Evolutionary conservation across 768 basidiomycete species (phyloP), one percentile per base, ranked within the genome.

Genomic region (Lactarius hatsudake): DNA sequence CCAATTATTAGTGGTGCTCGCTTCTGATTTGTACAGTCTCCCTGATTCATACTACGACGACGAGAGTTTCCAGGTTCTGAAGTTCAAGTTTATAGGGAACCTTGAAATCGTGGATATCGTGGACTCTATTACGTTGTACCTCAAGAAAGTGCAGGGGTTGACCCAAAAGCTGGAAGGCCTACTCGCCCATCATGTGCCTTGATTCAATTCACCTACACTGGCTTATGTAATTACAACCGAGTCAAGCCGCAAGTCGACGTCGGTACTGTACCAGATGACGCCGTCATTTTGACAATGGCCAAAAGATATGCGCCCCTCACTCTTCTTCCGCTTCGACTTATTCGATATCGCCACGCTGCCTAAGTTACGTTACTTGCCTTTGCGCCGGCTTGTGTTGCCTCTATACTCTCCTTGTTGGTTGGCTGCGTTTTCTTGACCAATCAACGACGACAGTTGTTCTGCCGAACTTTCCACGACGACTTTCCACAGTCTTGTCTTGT

Each of bases 121-220:
- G 43, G 34, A 51, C 26, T 64, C 67, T 17, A 68, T 68, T n/a
- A 45, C 43, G 28, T 18, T 68, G 1, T 68, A 68, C 59, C 26
- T 64, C 51, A 68, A 68, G 20, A 68, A 64, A 32, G 67, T 68
- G 32, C 59, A 8, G 15, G 43, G 32, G 17, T 56, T 68, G 67
- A 54, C 54, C 10, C 59, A 56, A 40, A 68, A 45, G 53, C 20
- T 68, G 5, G 53, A 56, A 38, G 23, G 28, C 53, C 15, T 68
- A 7, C 43, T 56, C 13, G 59, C 53, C 13, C 53, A n/a, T 48
- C 67, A 64, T 34, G 42, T 56, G 0, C 63, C 63, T 56, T 63
- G 59, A 26, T 13, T 38, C 9, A 38, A 26, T 13, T 38, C 9
- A 38, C 36, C 9, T 34, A 9, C 34, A 34, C 9, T 34, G 34